These are phyloP conservation scores for Solanum chaucha DNA, from an alignment of 257 asterid species.

Conservation along the genomic window DNA sequence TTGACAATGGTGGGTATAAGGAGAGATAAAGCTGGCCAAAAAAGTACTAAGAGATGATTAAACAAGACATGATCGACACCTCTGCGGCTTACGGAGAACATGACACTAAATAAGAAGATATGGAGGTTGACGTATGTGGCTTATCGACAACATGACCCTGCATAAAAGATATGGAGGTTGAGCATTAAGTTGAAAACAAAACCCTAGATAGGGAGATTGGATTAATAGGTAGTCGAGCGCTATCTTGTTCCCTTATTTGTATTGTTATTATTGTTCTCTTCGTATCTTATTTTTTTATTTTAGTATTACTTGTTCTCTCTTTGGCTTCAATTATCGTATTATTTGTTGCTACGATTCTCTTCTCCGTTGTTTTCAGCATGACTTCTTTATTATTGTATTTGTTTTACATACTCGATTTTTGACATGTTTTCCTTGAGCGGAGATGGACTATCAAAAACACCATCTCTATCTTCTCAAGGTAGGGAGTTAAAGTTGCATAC, in stretches of 20 bases:
- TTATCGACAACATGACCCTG: background rate
- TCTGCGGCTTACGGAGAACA: accelerated
- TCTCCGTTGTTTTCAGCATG: background rate
- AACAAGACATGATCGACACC: background rate
- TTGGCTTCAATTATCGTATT: background rate
- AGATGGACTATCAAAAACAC: background rate
- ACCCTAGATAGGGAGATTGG: background rate
- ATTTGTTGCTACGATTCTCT: background rate
- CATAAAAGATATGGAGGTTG: background rate
- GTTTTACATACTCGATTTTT: accelerated
- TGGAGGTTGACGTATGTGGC: background rate
- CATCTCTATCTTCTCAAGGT: background rate
- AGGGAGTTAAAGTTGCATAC: background rate
- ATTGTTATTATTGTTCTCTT: background rate
- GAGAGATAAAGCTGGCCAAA: background rate
- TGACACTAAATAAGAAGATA: background rate
- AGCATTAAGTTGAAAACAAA: background rate
- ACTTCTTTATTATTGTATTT: background rate
- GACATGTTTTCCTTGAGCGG: accelerated
- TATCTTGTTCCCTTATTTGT: background rate
- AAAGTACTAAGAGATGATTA: background rate
- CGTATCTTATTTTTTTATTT: background rate
- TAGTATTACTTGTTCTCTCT: background rate
- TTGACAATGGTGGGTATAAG: background rate
- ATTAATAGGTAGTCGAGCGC: background rate